These are phyloP conservation scores for Adiantum capillusveneris DNA, from an alignment of 75 land plant species.

Conservation along the genomic window DNA sequence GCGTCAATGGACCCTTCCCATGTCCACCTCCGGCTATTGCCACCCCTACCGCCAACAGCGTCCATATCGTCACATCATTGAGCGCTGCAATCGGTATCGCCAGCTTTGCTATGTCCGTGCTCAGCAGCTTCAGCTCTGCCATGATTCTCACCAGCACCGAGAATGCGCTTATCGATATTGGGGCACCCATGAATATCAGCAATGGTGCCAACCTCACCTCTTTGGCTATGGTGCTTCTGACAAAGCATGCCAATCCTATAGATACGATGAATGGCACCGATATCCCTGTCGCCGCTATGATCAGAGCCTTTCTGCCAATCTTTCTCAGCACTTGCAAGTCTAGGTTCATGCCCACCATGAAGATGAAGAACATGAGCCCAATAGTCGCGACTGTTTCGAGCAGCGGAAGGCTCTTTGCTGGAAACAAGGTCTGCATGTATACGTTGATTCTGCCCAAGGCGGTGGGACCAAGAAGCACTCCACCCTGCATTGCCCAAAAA, in stretches of 20 bases:
- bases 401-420: conserved; percentile 46
- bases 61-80: conserved; percentile 55
- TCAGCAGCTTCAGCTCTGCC: conserved; percentile 74
- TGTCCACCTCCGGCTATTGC: conserved; percentile 37
- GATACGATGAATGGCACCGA: conserved; percentile 45
- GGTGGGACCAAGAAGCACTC: conserved; percentile 68
- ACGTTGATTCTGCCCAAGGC: conserved; percentile 34
- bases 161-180: conserved; percentile 74
- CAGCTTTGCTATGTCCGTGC: conserved; percentile 42
- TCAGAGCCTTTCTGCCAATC: conserved; percentile 44
- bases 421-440: conserved; percentile 41
- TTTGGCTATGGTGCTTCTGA: conserved; percentile 15
- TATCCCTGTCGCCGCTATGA: conserved; percentile 49
- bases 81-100: conserved; percentile 48
- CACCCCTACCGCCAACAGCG: conserved; percentile 45
- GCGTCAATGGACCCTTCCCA: conserved; percentile 3
- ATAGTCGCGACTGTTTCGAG: conserved; percentile 79
- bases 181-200: conserved; percentile 36
- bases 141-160: conserved; percentile 75
- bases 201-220: conserved; percentile 11
- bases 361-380: conserved; percentile 78
- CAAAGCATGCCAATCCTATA: conserved; percentile 1
- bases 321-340: conserved; percentile 46
- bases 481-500: conserved; percentile 33
- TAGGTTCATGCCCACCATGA: conserved; percentile 74